Evolutionary conservation across 108 stramenopile species (phyloP), one percentile per base, ranked within the genome.

Genomic region (Chaetoceros tenuissimus): DNA sequence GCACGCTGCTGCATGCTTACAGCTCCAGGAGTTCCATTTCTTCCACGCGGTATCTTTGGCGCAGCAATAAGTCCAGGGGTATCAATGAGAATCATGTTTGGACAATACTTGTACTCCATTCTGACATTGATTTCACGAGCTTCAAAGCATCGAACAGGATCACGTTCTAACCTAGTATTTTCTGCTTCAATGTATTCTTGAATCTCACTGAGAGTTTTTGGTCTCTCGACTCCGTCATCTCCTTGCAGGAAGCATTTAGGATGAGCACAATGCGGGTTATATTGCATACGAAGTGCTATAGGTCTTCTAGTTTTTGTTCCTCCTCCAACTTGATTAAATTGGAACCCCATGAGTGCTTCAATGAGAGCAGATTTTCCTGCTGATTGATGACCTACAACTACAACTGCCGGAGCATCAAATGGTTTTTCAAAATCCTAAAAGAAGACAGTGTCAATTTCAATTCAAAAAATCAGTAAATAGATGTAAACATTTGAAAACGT

Each of bases 281-380:
- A 95, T 71, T 95, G 94, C 94, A 95, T 95, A 24, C 84, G 77
- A 34, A 95, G 72, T n/a, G 92, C 90, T 24, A 95, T 75, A 27
- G 94, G 94, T 31, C 94, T 63, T 48, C 92, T 74, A 16, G 94
- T 95, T 62, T 94, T 94, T 31, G 94, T 95, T 7, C 94, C 94
- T 0, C 94, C 94, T 18, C 94, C 94, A 49, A 95, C 94, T 69
- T 94, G 84, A 72, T 95, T 95, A 74, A 95, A 95, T 79, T 95
- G 94, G 53, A 95, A 95, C 31, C 94, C 94, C 92, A 95, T 95
- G 23, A 95, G 65, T 29, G 94, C 94, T 69, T 95, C 94, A 58
- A 95, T 94, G 47, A 95, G 68, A 53, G 94, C 92, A 1, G 85
- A 87, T 75, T 95, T 95, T 46, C 94, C 94, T 34, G 84, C 81